Base-by-base conservation (phyloP, 2,329 filamentous ascomycete species). In the Fusarium citri region DNA sequence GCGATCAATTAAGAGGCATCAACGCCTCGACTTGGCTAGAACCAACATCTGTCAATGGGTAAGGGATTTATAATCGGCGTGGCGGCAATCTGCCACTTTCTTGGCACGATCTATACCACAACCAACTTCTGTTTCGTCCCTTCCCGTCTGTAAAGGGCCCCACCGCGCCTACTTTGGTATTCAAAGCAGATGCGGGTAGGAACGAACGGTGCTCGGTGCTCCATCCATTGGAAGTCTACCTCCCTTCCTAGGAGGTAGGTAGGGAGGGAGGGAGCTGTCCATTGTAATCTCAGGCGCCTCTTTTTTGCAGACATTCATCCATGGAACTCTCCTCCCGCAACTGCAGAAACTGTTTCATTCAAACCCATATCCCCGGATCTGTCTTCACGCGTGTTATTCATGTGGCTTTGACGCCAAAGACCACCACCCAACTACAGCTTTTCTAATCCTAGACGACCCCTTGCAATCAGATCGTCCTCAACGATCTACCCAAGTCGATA, bases 281-380 rank as follows among this genome's bases (percentile, higher is more conserved):
- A 20, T 30, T 22, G 42, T 45, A 45, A 31, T 66, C 41, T 26
- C 30, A 26, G 46, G 42, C 62, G 62, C 54, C 57, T 55, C 47
- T 37, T 61, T 46, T 49, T 28, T 43, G 20, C 23, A 25, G 28
- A 46, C 34, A 37, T 37, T 16, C 16, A 37, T 37, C 18, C 18
- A 41, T 51, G 54, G 59, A 71, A 59, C 55, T 71, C 45, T 56
- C 55, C 56, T 64, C 48, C 59, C 71, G 30, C 67, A 71, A 64
- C 67, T 22, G 37, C 40, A 62, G 51, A 40, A 37, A 22, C 34
- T 42, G 23, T 46, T 43, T n/a, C 28, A 31, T 47, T 48, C n/a
- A 26, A 43, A 25, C n/a, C 12, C 34, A 64, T 37, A 25, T 10
- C 25, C 46, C 18, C 16, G 23, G 18, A 56, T 49, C 18, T 51